These are phyloP conservation scores for Malus orientalis DNA, from an alignment of 306 rosid genomes.

Conservation along the genomic window DNA sequence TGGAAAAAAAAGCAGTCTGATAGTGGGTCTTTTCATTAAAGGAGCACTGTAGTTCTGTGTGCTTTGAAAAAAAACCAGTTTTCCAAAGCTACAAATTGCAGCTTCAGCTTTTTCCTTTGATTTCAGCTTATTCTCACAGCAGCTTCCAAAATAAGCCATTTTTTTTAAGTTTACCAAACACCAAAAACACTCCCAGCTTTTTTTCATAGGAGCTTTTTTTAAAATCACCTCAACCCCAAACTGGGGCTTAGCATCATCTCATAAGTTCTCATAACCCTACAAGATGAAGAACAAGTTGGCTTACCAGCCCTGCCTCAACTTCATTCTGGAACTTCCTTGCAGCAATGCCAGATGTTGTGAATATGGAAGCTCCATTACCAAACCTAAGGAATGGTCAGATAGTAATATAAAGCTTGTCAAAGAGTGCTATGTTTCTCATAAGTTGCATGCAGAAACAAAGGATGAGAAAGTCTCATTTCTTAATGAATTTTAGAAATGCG, in stretches of 20 bases:
- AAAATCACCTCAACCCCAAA: too few species aligned
- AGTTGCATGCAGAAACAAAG: background rate
- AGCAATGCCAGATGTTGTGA: conserved; percentile 46
- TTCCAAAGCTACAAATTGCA: too few species aligned
- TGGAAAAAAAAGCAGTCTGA: too few species aligned
- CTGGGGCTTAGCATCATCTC: background rate
- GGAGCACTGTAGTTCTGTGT: too few species aligned
- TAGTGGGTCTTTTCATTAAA: too few species aligned
- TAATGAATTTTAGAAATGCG: conserved; percentile 1
- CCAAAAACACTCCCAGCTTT: too few species aligned
- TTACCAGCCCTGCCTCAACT: conserved; percentile 50
- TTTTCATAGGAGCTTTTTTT: too few species aligned
- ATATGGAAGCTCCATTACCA: conserved; percentile 49
- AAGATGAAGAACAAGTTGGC: conserved; percentile 6
- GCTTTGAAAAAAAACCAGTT: too few species aligned
- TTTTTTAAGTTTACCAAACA: too few species aligned
- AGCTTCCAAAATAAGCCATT: too few species aligned
- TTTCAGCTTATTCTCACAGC: too few species aligned
- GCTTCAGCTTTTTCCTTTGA: too few species aligned
- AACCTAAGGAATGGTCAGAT: conserved; percentile 21
- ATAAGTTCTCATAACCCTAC: conserved; percentile 2
- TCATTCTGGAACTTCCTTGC: conserved; percentile 57
- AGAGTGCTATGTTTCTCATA: background rate
- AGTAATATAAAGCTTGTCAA: background rate
- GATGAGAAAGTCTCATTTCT: background rate